A percentile compares a stretch with the other conserved stretches of the same genome.
Conservation (phyloP, 2,329 filamentous ascomycete genomes). For the Davidsoniella eucalypti region DNA sequence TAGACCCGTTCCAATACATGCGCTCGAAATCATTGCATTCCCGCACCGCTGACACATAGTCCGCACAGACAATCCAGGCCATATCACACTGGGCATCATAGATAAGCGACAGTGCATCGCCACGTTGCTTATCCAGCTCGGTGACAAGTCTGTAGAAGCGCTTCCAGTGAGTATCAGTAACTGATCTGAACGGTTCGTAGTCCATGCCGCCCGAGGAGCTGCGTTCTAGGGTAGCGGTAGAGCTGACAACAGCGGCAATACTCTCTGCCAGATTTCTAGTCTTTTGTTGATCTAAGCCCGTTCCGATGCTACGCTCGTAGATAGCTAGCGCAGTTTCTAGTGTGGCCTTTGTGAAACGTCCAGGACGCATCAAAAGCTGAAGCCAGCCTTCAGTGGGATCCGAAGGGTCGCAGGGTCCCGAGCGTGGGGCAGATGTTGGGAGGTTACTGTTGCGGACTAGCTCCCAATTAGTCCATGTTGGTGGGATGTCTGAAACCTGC, state of each 20-base stretch:
- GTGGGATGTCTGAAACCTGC: conserved; percentile 43
- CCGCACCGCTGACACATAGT: conserved; percentile 63
- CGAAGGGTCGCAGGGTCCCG: conserved; percentile 46
- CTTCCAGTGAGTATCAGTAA: conserved; percentile 73
- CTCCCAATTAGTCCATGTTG: conserved; percentile 56
- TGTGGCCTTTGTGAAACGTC: conserved; percentile 61
- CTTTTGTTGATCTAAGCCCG: conserved; percentile 26
- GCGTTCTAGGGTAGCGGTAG: conserved; percentile 49
- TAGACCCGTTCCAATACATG: conserved; percentile 34
- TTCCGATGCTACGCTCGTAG: conserved; percentile 50
- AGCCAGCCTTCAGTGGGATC: conserved; percentile 77
- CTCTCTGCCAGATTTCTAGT: conserved; percentile 53
- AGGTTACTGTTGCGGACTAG: conserved; percentile 46
- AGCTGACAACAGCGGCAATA: conserved; percentile 54
- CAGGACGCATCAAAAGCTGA: conserved; percentile 64
- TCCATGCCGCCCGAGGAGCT: conserved; percentile 49
- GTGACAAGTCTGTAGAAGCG: conserved; percentile 73
- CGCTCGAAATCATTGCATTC: conserved; percentile 65
- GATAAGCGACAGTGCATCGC: conserved; percentile 63
- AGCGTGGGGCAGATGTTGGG: conserved; percentile 33
- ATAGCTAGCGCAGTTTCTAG: conserved; percentile 71
- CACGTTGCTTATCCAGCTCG: conserved; percentile 72
- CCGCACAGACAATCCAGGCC: conserved; percentile 72
- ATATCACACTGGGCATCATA: conserved; percentile 55
- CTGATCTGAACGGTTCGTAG: conserved; percentile 55